Percentiles rank a stretch among this genome's conserved stretches.
Evolutionary conservation across 2,329 filamentous ascomycete species (phyloP).

Genomic region (Magnaporthales sp.): DNA sequence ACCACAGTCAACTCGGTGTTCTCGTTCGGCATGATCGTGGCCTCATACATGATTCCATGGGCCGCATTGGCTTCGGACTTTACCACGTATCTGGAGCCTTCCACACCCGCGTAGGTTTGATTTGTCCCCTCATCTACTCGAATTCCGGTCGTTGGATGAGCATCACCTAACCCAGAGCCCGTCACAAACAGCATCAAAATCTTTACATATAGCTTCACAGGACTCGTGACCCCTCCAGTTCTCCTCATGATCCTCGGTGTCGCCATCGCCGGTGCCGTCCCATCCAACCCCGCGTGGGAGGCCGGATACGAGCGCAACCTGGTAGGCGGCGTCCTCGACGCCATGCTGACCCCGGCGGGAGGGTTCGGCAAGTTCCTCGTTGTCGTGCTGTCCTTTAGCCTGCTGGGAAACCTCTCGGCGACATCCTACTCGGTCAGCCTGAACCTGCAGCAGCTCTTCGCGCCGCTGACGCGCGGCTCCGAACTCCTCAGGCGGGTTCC

Average conservation of each 20-base stretch:
- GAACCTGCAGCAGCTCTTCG: constrained; percentile 43
- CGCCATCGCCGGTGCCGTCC: constrained; percentile 52
- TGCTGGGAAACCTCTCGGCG: constrained; percentile 50
- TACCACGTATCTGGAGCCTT: constrained; percentile 49
- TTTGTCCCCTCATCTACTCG: background rate
- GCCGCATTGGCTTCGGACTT: constrained; percentile 50
- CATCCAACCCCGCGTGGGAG: constrained; percentile 44
- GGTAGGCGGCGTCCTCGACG: constrained; percentile 49
- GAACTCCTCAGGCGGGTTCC: constrained; percentile 25
- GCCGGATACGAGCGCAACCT: constrained; percentile 42
- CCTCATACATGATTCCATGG: constrained; percentile 57
- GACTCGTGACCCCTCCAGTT: constrained; percentile 44
- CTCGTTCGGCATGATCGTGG: constrained; percentile 51
- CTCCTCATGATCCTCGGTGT: constrained; percentile 55
- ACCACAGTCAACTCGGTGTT: constrained; percentile 37
- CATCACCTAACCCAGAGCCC: background rate
- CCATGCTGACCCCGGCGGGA: constrained; percentile 47
- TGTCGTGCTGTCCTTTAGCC: constrained; percentile 46
- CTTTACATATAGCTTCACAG: constrained; percentile 48
- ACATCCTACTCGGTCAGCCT: constrained; percentile 55
- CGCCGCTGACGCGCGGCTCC: constrained; percentile 19
- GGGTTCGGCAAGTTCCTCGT: constrained; percentile 55
- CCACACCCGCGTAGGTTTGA: constrained; percentile 5
- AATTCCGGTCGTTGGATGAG: background rate
- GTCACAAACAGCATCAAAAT: constrained; percentile 18